Evolutionary conservation across 345 rosid species (phyloP), one percentile per base, ranked within the genome.

Genomic region (Brassica incana): DNA sequence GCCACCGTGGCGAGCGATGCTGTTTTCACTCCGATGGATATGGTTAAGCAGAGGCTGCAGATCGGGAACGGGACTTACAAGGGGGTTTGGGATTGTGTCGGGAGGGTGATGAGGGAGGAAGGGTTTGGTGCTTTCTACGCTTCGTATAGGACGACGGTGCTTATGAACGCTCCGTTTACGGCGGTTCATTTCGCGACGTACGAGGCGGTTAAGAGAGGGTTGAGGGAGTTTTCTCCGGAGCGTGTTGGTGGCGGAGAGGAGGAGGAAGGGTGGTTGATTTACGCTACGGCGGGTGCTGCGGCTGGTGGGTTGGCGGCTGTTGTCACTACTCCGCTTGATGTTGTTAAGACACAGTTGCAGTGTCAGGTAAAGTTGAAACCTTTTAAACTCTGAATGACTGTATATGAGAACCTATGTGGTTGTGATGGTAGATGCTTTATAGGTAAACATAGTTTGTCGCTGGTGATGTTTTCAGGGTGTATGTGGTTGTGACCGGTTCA

Each of bases 1-100:
- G 98, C 99, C 4, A 96, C 99, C 0, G 88, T 96, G 3, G 85
- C 95, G 0, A 96, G 99, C 67, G 99, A 96, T 52, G 95, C 99
- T 3, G 97, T 96, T 18, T 87, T 93, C 8, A 96, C 99, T 0
- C 98, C 99, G 0, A 93, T 96, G 98, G 99, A 96, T 82, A 88
- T 90, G 98, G 98, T 96, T 71, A 96, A 96, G 85, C 99, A 96
- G 84, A 91, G 99, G 71, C 78, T 96, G 15, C 99, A 96, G 69
- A 77, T 96, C 75, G 97, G 92, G 64, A 71, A 76, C 50, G 81
- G 88, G 59, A 80, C 84, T 36, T 96, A 93, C 40, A 87, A 80
- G 11, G 99, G 99, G 0, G 91, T 96, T 8, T 83, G 85, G 85
- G 98, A 93, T 73, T 96, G 99, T 50, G 81, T 88, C 9, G 87